phyloP scores from a whole-genome alignment of 75 land plant species.

The Picea sitchensis region DNA sequence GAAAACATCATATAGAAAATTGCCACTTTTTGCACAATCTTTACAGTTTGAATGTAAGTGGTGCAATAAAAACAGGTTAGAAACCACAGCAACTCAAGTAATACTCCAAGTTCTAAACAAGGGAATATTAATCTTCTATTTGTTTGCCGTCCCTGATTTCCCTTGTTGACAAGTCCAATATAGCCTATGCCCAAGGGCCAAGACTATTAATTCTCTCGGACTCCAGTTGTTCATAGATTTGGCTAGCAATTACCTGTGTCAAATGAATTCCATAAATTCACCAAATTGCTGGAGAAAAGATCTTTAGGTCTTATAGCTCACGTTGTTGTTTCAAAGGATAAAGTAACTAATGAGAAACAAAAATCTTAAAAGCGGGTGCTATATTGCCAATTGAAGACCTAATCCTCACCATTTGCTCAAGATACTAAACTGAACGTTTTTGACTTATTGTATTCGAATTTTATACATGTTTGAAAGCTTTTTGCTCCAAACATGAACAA shows the following conservation, averaged over 20 bases:
- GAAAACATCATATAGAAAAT: background rate
- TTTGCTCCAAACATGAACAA: background rate
- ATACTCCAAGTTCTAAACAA: background rate
- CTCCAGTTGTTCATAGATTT: background rate
- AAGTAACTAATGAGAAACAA: background rate
- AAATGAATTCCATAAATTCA: conserved; percentile 6
- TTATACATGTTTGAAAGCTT: background rate
- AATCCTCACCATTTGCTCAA: background rate
- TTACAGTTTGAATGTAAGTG: conserved; percentile 3
- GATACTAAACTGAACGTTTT: background rate
- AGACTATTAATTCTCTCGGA: background rate
- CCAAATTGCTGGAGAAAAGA: background rate
- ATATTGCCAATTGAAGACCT: background rate
- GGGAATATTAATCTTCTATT: background rate
- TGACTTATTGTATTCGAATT: background rate
- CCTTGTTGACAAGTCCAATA: background rate
- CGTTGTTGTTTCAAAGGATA: background rate
- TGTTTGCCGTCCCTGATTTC: background rate
- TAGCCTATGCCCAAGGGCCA: background rate
- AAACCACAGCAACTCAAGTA: background rate
- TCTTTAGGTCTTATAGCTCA: background rate
- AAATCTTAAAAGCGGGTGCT: background rate
- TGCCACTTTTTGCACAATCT: background rate
- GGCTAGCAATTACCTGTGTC: background rate
- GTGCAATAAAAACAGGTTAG: background rate